A percentile compares a stretch with the other conserved stretches of the same genome.
These are phyloP conservation scores for Nissolia schottii DNA, from an alignment of 306 rosid species.

Conservation along the genomic window DNA sequence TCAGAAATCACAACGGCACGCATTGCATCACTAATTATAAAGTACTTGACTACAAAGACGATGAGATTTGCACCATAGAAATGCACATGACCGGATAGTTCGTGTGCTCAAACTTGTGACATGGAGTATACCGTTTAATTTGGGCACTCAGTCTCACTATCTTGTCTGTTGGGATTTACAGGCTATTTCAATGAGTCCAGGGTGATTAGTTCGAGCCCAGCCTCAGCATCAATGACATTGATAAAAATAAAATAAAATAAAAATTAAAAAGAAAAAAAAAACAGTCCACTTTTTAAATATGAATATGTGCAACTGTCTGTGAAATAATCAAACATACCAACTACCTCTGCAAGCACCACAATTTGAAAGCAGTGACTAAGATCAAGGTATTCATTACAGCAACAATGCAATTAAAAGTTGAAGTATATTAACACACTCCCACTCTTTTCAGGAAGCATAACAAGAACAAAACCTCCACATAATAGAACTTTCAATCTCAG, in stretches of 20 bases:
- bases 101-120: no score
- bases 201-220: no score
- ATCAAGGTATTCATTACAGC: not conserved
- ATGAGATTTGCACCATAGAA: slow-evolving; percentile 14
- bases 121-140: no score
- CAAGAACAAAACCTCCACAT: not conserved
- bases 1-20: slow-evolving; percentile 17
- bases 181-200: no score
- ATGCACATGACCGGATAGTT: no score
- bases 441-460: slow-evolving; percentile 10
- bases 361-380: not conserved
- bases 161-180: no score
- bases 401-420: not conserved
- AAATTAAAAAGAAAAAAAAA: no score
- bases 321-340: not conserved
- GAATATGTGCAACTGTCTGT: not conserved
- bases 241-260: no score
- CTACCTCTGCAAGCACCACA: not conserved
- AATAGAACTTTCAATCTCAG: not conserved
- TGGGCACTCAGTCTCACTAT: no score
- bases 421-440: not conserved
- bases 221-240: not conserved
- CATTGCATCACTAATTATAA: slow-evolving; percentile 2
- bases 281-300: not conserved
- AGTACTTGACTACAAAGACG: not conserved